Evolutionary conservation across 164 flowering plant genomes (phyloP).

Genomic region (Macadamia integrifolia): DNA sequence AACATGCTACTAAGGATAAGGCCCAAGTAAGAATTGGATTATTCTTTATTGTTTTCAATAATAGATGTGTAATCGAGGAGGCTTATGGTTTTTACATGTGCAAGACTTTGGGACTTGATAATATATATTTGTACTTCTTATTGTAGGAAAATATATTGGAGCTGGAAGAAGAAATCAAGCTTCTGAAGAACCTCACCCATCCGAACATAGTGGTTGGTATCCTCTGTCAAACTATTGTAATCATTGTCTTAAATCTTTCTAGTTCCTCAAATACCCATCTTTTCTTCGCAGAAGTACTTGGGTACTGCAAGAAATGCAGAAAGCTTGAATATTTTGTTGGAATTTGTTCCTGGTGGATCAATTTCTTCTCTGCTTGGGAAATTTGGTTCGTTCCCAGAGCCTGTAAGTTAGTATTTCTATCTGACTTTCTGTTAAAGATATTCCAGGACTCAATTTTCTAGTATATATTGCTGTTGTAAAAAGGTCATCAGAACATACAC

Average conservation of each 20-base stretch:
- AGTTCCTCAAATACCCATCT: background rate
- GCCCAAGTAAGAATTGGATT: constrained; percentile 39
- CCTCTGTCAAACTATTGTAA: background rate
- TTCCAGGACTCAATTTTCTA: background rate
- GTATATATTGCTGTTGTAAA: background rate
- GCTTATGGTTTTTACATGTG: too few relatives aligned
- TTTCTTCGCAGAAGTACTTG: constrained; percentile 36
- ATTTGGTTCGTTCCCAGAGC: constrained; percentile 26
- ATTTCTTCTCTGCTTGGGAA: constrained; percentile 56
- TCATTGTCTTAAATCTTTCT: background rate
- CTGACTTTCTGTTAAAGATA: background rate
- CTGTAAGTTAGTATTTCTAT: background rate
- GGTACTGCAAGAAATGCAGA: constrained; percentile 52
- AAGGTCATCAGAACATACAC: background rate
- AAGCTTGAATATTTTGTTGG: constrained; percentile 41
- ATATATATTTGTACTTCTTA: background rate
- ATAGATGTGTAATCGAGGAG: too few relatives aligned
- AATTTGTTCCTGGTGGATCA: constrained; percentile 61
- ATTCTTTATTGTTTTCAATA: background rate
- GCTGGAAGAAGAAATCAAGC: constrained; percentile 7
- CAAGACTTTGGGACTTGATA: too few relatives aligned
- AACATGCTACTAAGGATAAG: constrained; percentile 52
- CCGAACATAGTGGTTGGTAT: background rate
- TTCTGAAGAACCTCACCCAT: constrained; percentile 5
- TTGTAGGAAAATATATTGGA: background rate